Conservation (phyloP, 148 eudicot genomes). For the Rhododendron simsii region DNA sequence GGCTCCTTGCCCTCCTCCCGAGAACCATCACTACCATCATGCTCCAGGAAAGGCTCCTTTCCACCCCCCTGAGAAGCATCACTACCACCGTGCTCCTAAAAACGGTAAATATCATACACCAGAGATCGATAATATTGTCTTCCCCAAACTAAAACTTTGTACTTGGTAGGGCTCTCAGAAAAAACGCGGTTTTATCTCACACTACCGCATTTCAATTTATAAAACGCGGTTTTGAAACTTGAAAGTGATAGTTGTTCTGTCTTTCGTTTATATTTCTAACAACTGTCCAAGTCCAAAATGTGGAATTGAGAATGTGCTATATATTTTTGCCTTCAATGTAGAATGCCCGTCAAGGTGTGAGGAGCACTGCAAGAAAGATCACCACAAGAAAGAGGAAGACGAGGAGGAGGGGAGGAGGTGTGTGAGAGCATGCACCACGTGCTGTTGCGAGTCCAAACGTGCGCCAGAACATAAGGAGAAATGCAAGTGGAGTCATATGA, state of each 20-base stretch:
- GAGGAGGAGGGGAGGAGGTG: not conserved
- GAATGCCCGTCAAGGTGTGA: not conserved
- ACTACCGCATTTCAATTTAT: no score
- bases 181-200: no score
- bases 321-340: not conserved
- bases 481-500: not conserved
- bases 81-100: not conserved
- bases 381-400: not conserved
- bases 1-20: not conserved
- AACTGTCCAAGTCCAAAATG: not conserved
- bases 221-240: not conserved
- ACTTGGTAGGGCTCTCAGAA: not conserved
- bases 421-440: not conserved
- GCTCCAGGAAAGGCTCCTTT: not conserved
- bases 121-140: not conserved
- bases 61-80: not conserved
- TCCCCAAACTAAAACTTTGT: not conserved
- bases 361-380: not conserved
- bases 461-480: not conserved
- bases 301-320: not conserved
- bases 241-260: not conserved
- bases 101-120: not conserved
- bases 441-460: not conserved
- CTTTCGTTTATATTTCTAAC: not conserved
- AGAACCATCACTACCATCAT: not conserved